Evolutionary conservation across 2,329 filamentous ascomycete genomes (phyloP).

Genomic region (Lasiodiplodia gonubiensis): DNA sequence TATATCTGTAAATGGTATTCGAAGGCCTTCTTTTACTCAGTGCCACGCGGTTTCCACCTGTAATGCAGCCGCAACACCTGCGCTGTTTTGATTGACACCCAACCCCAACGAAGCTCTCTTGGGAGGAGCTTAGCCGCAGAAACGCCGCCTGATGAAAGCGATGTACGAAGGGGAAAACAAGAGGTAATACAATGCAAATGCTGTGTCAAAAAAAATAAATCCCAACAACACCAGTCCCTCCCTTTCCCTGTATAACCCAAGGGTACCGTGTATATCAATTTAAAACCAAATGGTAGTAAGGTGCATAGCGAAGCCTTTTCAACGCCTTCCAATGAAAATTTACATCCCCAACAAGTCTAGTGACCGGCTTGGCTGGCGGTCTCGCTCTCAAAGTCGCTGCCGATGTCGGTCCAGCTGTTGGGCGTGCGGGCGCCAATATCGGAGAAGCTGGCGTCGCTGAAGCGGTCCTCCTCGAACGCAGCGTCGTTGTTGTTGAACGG

Average conservation of each 20-base stretch:
- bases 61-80: conserved; percentile 17
- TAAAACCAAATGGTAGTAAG: conserved; percentile 2
- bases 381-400: conserved; percentile 48
- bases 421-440: conserved; percentile 44
- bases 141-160: conserved; percentile 8
- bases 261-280: conserved; percentile 9
- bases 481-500: conserved; percentile 31
- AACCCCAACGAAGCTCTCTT: neutral
- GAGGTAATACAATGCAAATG: neutral
- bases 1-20: neutral
- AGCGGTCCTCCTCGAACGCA: conserved; percentile 45
- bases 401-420: conserved; percentile 48
- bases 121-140: neutral
- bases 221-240: neutral
- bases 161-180: neutral
- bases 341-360: neutral
- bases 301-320: neutral
- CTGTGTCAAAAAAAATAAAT: neutral
- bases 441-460: conserved; percentile 43
- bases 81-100: neutral
- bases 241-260: neutral
- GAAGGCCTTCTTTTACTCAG: neutral
- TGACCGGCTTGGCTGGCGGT: conserved; percentile 35
- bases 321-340: conserved; percentile 1
- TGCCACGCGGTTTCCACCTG: neutral